Evolutionary conservation across 2,329 filamentous ascomycete genomes (phyloP).

Genomic region (Cladosporium halotolerans): DNA sequence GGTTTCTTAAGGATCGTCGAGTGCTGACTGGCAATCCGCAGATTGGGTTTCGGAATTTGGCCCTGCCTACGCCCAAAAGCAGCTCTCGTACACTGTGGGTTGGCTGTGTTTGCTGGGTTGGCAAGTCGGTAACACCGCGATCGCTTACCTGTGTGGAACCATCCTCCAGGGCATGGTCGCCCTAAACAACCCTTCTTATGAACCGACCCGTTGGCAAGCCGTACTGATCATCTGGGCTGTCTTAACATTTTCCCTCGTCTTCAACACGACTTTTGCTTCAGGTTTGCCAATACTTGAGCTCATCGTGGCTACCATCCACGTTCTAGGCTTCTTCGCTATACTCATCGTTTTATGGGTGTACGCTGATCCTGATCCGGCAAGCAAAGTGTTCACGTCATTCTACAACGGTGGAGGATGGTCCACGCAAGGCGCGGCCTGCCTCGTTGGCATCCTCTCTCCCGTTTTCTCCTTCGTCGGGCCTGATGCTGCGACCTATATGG

Average conservation of each 20-base stretch:
- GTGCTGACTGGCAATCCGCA: background rate
- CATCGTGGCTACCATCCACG: constrained; percentile 11
- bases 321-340: constrained; percentile 19
- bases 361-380: constrained; percentile 7
- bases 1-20: background rate
- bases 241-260: constrained; percentile 30
- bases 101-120: constrained; percentile 34
- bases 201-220: constrained; percentile 23
- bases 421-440: constrained; percentile 9
- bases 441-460: constrained; percentile 12
- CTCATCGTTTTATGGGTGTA: constrained; percentile 16
- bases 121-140: constrained; percentile 30
- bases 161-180: constrained; percentile 34
- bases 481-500: constrained; percentile 15
- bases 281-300: constrained; percentile 32
- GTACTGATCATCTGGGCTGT: constrained; percentile 28
- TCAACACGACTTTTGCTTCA: constrained; percentile 28
- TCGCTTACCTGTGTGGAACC: constrained; percentile 30
- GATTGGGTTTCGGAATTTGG: constrained; percentile 30
- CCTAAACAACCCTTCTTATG: constrained; percentile 27
- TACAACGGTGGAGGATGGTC: constrained; percentile 15
- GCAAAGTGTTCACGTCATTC: constrained; percentile 21
- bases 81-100: constrained; percentile 20
- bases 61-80: constrained; percentile 23
- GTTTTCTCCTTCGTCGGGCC: constrained; percentile 9